These are phyloP conservation scores for Albizia julibrissin DNA, from an alignment of 306 rosid species.

Conservation along the genomic window DNA sequence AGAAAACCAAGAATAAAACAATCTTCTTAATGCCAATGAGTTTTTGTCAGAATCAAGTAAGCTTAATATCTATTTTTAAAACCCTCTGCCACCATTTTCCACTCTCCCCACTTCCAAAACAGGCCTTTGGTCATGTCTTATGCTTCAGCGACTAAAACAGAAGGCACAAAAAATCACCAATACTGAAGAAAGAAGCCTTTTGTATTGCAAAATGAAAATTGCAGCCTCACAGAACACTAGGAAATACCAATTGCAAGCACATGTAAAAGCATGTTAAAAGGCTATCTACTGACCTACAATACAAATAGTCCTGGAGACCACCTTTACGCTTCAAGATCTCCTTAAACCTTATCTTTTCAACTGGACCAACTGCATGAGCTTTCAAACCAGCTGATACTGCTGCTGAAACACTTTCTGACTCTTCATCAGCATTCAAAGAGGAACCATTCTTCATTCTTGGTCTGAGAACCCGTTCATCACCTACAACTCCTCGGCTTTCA, in stretches of 20 bases:
- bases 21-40: background rate
- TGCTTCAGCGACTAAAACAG: constrained; percentile 25
- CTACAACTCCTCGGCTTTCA: constrained; percentile 47
- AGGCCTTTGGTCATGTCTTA: background rate
- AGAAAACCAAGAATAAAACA: constrained; percentile 21
- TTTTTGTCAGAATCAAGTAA: background rate
- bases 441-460: constrained; percentile 58
- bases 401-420: constrained; percentile 74
- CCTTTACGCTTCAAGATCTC: constrained; percentile 93
- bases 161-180: constrained; percentile 25
- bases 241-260: constrained; percentile 36
- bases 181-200: constrained; percentile 12
- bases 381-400: constrained; percentile 96
- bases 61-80: background rate
- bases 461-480: constrained; percentile 51
- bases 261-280: constrained; percentile 32
- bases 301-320: constrained; percentile 91
- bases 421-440: constrained; percentile 58
- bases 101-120: background rate
- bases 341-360: constrained; percentile 93
- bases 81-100: background rate
- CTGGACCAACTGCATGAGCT: constrained; percentile 78
- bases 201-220: constrained; percentile 13
- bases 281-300: constrained; percentile 73
- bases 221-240: constrained; percentile 22